phyloP scores from a whole-genome alignment of 2,329 filamentous ascomycete genomes.

The Neofusicoccum laricinum region DNA sequence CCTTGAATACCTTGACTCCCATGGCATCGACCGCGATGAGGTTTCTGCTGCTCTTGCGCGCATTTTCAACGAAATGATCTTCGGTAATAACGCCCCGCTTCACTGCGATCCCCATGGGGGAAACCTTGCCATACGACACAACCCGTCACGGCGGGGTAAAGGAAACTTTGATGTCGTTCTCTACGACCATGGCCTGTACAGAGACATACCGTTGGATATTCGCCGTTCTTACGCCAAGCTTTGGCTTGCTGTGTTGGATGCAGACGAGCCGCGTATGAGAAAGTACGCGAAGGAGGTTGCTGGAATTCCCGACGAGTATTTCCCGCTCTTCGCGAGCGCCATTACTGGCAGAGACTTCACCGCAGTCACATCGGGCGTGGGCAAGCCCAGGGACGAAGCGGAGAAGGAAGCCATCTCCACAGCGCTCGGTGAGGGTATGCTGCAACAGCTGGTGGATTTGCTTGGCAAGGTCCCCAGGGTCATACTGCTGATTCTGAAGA shows the following conservation, averaged over 20 bases:
- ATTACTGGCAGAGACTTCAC: slow-evolving; percentile 92
- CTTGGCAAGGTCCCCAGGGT: slow-evolving; percentile 86
- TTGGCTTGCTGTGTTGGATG: slow-evolving; percentile 93
- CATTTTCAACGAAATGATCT: slow-evolving; percentile 99
- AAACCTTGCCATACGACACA: slow-evolving; percentile 88
- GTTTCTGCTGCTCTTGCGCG: slow-evolving; percentile 86
- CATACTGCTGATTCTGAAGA: slow-evolving; percentile 93
- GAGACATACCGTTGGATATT: slow-evolving; percentile 77
- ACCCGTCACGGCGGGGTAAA: slow-evolving; percentile 56
- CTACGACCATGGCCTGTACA: slow-evolving; percentile 95
- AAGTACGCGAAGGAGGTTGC: slow-evolving; percentile 86
- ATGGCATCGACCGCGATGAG: slow-evolving; percentile 89
- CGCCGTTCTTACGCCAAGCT: slow-evolving; percentile 91
- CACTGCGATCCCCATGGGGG: slow-evolving; percentile 98
- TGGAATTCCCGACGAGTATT: slow-evolving; percentile 82
- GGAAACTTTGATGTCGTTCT: slow-evolving; percentile 90
- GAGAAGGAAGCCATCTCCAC: slow-evolving; percentile 87
- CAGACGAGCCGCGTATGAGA: slow-evolving; percentile 81
- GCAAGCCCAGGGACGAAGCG: slow-evolving; percentile 61
- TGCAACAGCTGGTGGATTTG: slow-evolving; percentile 83
- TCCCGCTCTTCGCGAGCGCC: slow-evolving; percentile 90
- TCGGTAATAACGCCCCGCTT: slow-evolving; percentile 79
- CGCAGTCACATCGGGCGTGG: slow-evolving; percentile 63
- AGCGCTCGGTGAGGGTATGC: slow-evolving; percentile 80
- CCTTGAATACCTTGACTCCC: slow-evolving; percentile 76